These are phyloP conservation scores for Skeletonema potamos DNA, from an alignment of 108 stramenopile species.

Conservation along the genomic window DNA sequence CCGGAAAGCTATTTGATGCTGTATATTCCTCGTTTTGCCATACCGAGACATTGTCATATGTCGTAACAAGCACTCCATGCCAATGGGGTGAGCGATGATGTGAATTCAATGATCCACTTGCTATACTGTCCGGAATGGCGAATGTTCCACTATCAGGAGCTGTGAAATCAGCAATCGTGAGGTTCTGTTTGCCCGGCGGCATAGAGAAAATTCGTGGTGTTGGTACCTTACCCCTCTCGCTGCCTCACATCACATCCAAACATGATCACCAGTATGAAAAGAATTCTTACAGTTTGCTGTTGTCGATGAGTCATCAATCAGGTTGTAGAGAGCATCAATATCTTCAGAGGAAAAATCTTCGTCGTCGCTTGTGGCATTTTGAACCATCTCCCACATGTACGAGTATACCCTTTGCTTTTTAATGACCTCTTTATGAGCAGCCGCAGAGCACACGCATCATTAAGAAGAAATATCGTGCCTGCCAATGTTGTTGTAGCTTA, in stretches of 20 bases:
- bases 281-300: too few species aligned
- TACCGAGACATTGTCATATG: slow-evolving; percentile 8
- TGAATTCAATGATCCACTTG: slow-evolving; percentile 12
- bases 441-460: too few species aligned
- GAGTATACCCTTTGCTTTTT: too few species aligned
- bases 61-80: slow-evolving; percentile 10
- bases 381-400: too few species aligned
- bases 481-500: too few species aligned
- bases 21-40: slow-evolving; percentile 52
- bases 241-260: slow-evolving; percentile 45
- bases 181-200: neutral
- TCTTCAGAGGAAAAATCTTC: neutral
- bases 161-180: slow-evolving; percentile 45
- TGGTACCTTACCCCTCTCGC: slow-evolving; percentile 29
- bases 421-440: too few species aligned
- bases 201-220: slow-evolving; percentile 49
- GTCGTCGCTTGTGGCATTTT: too few species aligned
- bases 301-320: neutral
- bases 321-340: neutral
- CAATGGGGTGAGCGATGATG: slow-evolving; percentile 10
- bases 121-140: slow-evolving; percentile 18
- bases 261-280: slow-evolving; percentile 54
- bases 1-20: neutral
- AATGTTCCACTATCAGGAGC: slow-evolving; percentile 13
- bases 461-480: too few species aligned